Evolutionary conservation across 2,329 filamentous ascomycete genomes (phyloP).

Genomic region (Monosporascus ibericus): DNA sequence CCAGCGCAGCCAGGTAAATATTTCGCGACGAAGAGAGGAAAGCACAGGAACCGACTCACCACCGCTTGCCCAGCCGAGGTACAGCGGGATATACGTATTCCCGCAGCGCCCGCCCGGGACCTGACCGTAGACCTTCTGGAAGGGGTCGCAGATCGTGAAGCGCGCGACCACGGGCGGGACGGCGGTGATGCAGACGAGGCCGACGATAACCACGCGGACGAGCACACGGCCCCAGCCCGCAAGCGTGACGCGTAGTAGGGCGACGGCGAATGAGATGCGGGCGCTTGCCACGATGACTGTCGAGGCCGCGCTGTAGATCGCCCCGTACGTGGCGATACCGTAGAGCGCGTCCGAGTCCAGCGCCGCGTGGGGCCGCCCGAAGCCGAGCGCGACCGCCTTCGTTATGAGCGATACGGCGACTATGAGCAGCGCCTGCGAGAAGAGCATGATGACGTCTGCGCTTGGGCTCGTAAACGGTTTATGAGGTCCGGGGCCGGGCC

Average conservation of each 20-base stretch:
- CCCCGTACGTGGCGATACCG: slow-evolving; percentile 1
- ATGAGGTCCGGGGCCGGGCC: not conserved
- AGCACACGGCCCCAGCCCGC: not conserved
- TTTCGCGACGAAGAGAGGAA: too few species aligned
- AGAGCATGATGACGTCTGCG: slow-evolving; percentile 1
- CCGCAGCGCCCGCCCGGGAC: not conserved
- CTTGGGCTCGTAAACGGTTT: not conserved
- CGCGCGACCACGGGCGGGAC: not conserved
- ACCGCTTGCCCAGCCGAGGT: slow-evolving; percentile 4
- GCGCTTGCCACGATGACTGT: not conserved
- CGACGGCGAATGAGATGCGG: slow-evolving; percentile 2
- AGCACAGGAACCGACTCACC: not conserved
- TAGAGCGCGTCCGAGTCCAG: not conserved
- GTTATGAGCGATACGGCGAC: not conserved
- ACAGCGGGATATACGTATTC: slow-evolving; percentile 2
- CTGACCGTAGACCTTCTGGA: slow-evolving; percentile 1
- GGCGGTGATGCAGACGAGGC: slow-evolving; percentile 1
- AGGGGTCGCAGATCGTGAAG: slow-evolving; percentile 1
- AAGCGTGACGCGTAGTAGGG: not conserved
- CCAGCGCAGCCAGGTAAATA: too few species aligned
- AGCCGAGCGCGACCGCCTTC: not conserved
- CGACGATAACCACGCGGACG: not conserved
- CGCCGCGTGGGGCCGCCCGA: not conserved
- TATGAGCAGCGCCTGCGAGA: not conserved
- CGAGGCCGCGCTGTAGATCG: not conserved